Percentiles rank a stretch among this genome's conserved stretches.
Conservation (phyloP, 305 asterid species). For the Fraxinus angustifolia region DNA sequence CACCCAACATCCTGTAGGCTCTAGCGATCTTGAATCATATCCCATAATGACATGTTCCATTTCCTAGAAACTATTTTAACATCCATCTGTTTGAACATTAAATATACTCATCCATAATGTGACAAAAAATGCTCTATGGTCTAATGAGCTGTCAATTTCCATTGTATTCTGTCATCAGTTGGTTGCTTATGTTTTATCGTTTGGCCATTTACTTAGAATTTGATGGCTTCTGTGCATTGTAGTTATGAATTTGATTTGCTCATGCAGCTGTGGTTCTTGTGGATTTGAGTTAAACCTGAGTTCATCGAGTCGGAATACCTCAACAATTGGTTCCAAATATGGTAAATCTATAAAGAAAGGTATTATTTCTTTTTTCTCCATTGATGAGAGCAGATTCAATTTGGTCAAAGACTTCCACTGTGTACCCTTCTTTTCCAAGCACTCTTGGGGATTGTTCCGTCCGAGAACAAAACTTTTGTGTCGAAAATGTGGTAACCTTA, state of each 20-base stretch:
- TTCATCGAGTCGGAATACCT: conserved; percentile 74
- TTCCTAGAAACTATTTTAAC: neutral
- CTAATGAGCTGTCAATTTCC: neutral
- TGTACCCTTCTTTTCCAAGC: conserved; percentile 55
- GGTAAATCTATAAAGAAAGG: conserved; percentile 79
- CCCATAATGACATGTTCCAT: neutral
- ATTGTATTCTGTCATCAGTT: neutral
- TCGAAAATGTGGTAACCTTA: conserved; percentile 69
- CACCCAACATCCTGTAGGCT: neutral
- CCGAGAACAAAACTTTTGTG: conserved; percentile 59
- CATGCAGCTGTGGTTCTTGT: conserved; percentile 81
- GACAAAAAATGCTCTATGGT: neutral
- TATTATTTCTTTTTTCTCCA: conserved; percentile 63
- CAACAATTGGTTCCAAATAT: conserved; percentile 74
- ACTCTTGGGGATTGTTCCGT: conserved; percentile 58
- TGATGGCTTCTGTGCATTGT: neutral
- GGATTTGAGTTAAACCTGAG: conserved; percentile 71
- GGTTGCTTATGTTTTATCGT: neutral
- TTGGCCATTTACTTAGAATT: conserved; percentile 1
- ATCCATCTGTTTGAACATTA: neutral
- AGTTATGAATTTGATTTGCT: conserved; percentile 18
- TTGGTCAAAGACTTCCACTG: conserved; percentile 56
- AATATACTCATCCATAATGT: neutral
- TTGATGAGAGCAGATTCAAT: conserved; percentile 75
- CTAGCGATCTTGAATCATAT: neutral